Evolutionary conservation across 805 yeast species (phyloP).

Genomic region (Candida fluviatilis): DNA sequence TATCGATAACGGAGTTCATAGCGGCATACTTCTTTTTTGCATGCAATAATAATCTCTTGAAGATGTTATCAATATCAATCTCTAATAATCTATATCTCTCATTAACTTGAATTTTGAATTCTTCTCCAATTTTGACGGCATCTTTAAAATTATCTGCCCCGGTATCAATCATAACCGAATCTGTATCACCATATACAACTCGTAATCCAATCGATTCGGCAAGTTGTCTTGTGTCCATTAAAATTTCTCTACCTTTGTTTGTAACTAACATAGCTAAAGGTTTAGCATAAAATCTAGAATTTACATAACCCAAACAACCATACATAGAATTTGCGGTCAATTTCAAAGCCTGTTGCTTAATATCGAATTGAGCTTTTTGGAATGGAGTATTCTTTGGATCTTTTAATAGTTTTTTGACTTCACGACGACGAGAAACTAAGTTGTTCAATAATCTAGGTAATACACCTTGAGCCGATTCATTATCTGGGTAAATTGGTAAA

Average conservation of each 20-base stretch:
- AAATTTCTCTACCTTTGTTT: constrained; percentile 90
- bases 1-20: constrained; percentile 52
- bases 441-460: constrained; percentile 79
- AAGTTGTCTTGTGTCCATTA: constrained; percentile 86
- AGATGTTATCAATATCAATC: constrained; percentile 92
- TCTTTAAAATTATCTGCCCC: constrained; percentile 64
- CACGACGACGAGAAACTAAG: constrained; percentile 86
- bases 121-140: constrained; percentile 78
- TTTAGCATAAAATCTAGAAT: constrained; percentile 91
- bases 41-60: constrained; percentile 76
- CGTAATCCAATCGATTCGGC: constrained; percentile 81
- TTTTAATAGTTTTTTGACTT: constrained; percentile 82
- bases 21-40: constrained; percentile 99
- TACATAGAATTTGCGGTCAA: constrained; percentile 99
- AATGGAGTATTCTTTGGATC: constrained; percentile 59
- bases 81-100: constrained; percentile 84
- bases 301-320: constrained; percentile 92
- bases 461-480: constrained; percentile 66
- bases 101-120: constrained; percentile 80
- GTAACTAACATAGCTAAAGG: constrained; percentile 96
- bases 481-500: constrained; percentile 65
- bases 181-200: constrained; percentile 97
- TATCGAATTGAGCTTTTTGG: constrained; percentile 83
- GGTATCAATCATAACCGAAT: constrained; percentile 97
- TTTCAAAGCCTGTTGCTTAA: constrained; percentile 92